Evolutionary conservation across 208 protist species (phyloP), one percentile per base, ranked within the genome.

Genomic region (Leishmania tarentolae): DNA sequence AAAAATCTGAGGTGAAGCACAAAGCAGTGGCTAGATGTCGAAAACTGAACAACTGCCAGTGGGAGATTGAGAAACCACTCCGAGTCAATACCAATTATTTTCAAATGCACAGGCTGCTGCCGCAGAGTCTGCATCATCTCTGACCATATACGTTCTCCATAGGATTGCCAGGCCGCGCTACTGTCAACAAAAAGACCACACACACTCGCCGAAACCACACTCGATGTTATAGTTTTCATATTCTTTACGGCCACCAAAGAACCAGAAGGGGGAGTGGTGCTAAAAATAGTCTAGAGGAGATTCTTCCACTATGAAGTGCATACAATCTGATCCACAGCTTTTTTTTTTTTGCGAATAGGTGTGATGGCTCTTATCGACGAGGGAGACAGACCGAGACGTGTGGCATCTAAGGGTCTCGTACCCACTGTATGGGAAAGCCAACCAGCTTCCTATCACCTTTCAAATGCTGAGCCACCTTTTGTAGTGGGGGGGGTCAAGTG

Each of bases 1-100:
- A 92, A 78, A 83, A 88, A 90, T 63, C 75, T 88, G 69, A 94
- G 77, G 65, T 92, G 91, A 74, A 94, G 57, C 37, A 94, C 88
- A 47, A 94, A 90, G 85, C 91, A 94, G 75, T 92, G 88, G 31
- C 85, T 91, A 19, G 75, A 66, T 35, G 91, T 89, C 6, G 87
- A 87, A 24, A 92, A 52, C 86, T 94, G 91, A 19, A 94, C 73
- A 13, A 90, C 79, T 0, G 91, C 80, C 15, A 92, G 63, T 5
- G 91, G 89, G 6, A 84, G 86, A 44, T 89, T 87, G 37, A 61
- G 46, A 59, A 88, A 91, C 90, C 90, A 94, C 81, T 94, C 90
- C 56, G 85, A 74, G 79, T 94, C 90, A 24, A 94, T 52, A 3
- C 88, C 88, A 65, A 94, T 76, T 11, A 94, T 63, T 21, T 86